Conservation (phyloP, 148 eudicot species). For the Rhododendron griersonianum region DNA sequence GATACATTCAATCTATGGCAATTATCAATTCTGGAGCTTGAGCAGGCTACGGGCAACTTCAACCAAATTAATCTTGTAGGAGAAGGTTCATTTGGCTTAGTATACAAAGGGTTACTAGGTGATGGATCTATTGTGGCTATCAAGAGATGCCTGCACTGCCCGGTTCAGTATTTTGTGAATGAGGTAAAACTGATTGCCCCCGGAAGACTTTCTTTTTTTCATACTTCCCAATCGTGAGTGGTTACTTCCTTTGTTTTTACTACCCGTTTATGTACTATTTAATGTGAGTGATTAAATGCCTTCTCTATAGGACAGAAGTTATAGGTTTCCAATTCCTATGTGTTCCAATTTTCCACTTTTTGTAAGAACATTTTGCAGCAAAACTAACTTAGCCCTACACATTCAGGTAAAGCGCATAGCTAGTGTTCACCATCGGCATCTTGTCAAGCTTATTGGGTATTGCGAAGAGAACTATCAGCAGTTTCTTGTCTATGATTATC, state of each 20-base stretch:
- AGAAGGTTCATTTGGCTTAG: conserved; percentile 16
- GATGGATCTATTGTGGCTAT: conserved; percentile 21
- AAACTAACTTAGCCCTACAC: background rate
- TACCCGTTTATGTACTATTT: background rate
- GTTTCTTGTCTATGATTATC: conserved; percentile 17
- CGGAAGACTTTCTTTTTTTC: background rate
- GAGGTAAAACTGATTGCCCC: conserved; percentile 11
- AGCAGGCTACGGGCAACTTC: conserved; percentile 17
- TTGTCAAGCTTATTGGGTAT: conserved; percentile 16
- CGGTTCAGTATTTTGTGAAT: conserved; percentile 3
- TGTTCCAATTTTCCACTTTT: background rate
- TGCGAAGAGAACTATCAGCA: conserved; percentile 14
- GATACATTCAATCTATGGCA: conserved; percentile 1
- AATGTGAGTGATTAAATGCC: background rate
- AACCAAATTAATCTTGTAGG: conserved; percentile 12
- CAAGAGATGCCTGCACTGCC: conserved; percentile 10
- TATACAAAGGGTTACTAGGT: conserved; percentile 20
- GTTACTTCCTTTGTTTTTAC: background rate
- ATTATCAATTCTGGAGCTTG: conserved; percentile 14
- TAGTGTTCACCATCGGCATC: conserved; percentile 14
- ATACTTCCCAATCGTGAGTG: background rate
- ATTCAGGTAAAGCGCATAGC: conserved; percentile 8
- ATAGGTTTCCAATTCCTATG: background rate
- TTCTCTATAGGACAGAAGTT: background rate
- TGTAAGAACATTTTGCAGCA: background rate